Conservation (phyloP, 345 rosid genomes). For the Zanthoxylum bungeanum region DNA sequence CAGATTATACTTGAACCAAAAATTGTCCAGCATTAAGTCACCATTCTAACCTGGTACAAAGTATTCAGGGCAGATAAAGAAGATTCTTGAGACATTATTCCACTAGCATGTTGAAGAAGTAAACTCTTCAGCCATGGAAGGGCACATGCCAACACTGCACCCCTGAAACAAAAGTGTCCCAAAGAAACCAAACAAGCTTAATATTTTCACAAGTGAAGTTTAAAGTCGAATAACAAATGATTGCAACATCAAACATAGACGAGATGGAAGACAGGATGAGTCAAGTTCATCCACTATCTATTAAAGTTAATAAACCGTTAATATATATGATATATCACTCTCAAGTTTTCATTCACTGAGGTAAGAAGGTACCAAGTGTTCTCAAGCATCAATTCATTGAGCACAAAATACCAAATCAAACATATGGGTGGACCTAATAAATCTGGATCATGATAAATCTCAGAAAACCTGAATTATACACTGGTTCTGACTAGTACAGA, state of each 20-base stretch:
- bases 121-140: conserved; percentile 88
- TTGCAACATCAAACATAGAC: neutral
- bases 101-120: conserved; percentile 80
- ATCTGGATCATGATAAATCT: neutral
- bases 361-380: neutral
- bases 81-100: conserved; percentile 84
- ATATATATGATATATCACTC: neutral
- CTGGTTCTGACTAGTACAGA: neutral
- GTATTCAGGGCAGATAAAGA: conserved; percentile 67
- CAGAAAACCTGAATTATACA: neutral
- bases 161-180: conserved; percentile 42
- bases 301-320: neutral
- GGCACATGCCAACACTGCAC: conserved; percentile 79
- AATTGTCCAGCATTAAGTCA: neutral
- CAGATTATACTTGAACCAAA: neutral
- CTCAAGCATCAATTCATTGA: neutral
- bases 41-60: conserved; percentile 68
- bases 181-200: neutral
- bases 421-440: neutral
- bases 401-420: neutral
- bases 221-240: neutral
- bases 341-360: neutral
- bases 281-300: neutral
- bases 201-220: neutral
- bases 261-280: neutral